A percentile compares a stretch with the other conserved stretches of the same genome.
These are phyloP conservation scores for Backusella luteola DNA, from an alignment of 192 early-diverging fungal species.

Conservation along the genomic window DNA sequence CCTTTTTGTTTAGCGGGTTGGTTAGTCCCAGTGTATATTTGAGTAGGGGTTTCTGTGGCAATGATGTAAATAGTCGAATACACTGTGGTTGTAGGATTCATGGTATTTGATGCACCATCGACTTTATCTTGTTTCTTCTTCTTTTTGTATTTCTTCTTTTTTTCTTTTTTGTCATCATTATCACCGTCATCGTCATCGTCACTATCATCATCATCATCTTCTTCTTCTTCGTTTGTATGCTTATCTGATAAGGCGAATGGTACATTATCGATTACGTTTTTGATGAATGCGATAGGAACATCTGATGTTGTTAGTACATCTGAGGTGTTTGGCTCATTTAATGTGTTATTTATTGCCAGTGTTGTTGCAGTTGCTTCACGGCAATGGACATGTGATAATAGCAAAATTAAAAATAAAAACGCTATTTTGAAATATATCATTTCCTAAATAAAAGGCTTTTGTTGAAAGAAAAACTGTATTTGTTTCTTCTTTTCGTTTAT, in stretches of 20 bases:
- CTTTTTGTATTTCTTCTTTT: neutral
- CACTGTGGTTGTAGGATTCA: neutral
- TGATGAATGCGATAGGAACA: neutral
- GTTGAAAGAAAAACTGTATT: neutral
- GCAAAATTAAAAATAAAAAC: neutral
- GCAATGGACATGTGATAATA: neutral
- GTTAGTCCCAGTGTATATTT: neutral
- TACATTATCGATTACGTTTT: neutral
- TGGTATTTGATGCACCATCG: neutral
- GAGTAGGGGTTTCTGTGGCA: constrained; percentile 1
- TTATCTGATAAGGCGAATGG: neutral
- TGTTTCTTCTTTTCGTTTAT: neutral
- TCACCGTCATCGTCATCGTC: neutral
- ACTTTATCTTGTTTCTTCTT: neutral
- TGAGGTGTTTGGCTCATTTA: neutral
- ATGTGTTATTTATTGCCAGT: neutral
- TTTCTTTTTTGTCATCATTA: neutral
- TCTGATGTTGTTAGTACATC: neutral
- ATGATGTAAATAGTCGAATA: neutral
- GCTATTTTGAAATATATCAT: neutral
- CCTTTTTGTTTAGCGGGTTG: neutral
- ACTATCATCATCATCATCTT: neutral
- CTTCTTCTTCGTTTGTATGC: neutral
- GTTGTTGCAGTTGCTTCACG: neutral
- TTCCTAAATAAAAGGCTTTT: neutral